These are phyloP conservation scores for Boletus insuetus DNA, from an alignment of 768 basidiomycete species.

Conservation along the genomic window DNA sequence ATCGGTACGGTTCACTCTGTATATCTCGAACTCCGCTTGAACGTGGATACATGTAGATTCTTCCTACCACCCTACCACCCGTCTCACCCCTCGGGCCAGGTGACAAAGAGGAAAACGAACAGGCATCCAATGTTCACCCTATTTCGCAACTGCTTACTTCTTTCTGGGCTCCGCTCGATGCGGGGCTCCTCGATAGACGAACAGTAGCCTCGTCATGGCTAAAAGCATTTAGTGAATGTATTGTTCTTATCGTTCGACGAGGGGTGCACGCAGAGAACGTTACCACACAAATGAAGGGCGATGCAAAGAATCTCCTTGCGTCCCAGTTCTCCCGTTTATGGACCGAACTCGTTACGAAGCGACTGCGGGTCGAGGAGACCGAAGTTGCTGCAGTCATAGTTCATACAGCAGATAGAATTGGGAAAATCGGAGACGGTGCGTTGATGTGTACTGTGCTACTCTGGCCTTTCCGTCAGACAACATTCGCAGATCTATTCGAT, in stretches of 20 bases:
- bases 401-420: constrained; percentile 42
- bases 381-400: constrained; percentile 45
- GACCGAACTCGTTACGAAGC: constrained; percentile 42
- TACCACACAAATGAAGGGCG: not conserved
- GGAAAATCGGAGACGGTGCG: constrained; percentile 43
- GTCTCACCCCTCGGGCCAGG: not conserved
- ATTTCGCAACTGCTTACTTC: constrained; percentile 61
- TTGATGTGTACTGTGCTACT: constrained; percentile 20
- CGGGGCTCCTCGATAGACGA: constrained; percentile 24
- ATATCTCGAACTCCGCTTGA: not conserved
- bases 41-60: constrained; percentile 12
- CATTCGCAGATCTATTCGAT: constrained; percentile 42
- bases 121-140: constrained; percentile 15
- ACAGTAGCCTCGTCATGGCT: constrained; percentile 53
- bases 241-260: constrained; percentile 51
- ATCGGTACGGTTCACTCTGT: constrained; percentile 41
- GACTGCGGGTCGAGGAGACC: constrained; percentile 46
- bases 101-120: not conserved
- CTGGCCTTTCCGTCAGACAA: constrained; percentile 26
- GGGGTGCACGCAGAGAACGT: constrained; percentile 2
- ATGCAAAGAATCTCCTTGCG: constrained; percentile 34
- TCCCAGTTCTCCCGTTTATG: constrained; percentile 49
- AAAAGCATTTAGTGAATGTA: constrained; percentile 68
- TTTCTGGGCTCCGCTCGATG: constrained; percentile 80
- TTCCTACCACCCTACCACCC: constrained; percentile 18